A percentile compares a stretch with the other conserved stretches of the same genome.
phyloP scores from a whole-genome alignment of 768 basidiomycete species.

The Porphyrellus cyaneotinctus region DNA sequence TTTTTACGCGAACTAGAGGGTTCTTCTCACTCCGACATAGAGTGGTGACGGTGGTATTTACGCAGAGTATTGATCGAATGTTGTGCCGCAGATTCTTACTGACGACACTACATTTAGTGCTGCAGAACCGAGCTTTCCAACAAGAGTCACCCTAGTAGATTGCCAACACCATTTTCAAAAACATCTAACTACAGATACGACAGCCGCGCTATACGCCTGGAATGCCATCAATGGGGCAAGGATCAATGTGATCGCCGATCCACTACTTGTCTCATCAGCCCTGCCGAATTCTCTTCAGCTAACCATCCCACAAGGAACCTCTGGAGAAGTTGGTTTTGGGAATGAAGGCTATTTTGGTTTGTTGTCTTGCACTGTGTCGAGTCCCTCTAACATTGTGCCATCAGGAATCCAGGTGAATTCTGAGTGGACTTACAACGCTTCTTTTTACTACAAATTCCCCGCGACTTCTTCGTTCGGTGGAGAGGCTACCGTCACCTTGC shows the following conservation, averaged over 20 bases:
- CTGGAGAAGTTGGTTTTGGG: conserved; percentile 47
- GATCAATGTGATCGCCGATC: conserved; percentile 51
- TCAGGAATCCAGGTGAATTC: conserved; percentile 54
- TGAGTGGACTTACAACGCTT: conserved; percentile 53
- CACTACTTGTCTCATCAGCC: conserved; percentile 49
- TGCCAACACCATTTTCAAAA: neutral
- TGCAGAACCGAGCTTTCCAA: conserved; percentile 69
- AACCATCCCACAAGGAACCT: conserved; percentile 37
- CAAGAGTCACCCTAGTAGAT: conserved; percentile 53
- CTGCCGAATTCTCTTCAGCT: conserved; percentile 62
- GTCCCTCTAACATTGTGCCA: neutral
- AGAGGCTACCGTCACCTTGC: conserved; percentile 42
- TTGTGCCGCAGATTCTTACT: neutral
- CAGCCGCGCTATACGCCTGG: conserved; percentile 52
- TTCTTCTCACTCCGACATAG: conserved; percentile 32
- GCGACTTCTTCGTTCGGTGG: conserved; percentile 38
- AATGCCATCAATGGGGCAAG: conserved; percentile 40
- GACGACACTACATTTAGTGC: conserved; percentile 36
- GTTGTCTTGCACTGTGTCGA: conserved; percentile 1
- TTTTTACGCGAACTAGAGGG: neutral
- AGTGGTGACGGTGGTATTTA: conserved; percentile 71
- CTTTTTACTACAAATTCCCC: conserved; percentile 58
- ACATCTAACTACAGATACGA: conserved; percentile 34
- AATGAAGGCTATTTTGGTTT: conserved; percentile 58
- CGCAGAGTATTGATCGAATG: conserved; percentile 44